Percentiles rank a stretch among this genome's conserved stretches.
These are phyloP conservation scores for Metarhizium brunneum DNA, from an alignment of 2,329 filamentous ascomycete species.

Conservation along the genomic window DNA sequence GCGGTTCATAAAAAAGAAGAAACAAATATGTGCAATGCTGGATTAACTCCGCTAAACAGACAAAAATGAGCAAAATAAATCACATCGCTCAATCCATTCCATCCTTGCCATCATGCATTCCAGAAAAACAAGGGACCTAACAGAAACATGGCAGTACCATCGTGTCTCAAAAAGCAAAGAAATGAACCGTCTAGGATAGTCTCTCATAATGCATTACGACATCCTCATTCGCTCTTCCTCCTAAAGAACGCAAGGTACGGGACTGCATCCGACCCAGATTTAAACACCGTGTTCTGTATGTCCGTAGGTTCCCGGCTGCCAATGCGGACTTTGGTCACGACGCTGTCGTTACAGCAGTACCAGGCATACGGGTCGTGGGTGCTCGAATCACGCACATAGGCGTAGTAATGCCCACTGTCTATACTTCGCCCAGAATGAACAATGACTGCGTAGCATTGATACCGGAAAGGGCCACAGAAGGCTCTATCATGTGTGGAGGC, in stretches of 20 bases:
- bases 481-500: slow-evolving; percentile 24
- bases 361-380: slow-evolving; percentile 34
- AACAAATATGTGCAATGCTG: not conserved
- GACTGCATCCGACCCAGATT: slow-evolving; percentile 25
- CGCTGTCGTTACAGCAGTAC: slow-evolving; percentile 39
- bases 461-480: slow-evolving; percentile 53
- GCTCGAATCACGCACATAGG: slow-evolving; percentile 53
- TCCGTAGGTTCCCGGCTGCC: slow-evolving; percentile 26
- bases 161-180: not conserved
- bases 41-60: not conserved
- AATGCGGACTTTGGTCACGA: slow-evolving; percentile 31
- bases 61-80: not conserved
- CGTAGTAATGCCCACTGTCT: slow-evolving; percentile 71
- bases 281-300: slow-evolving; percentile 28
- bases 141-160: not conserved
- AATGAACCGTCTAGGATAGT: not conserved
- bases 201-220: not conserved
- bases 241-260: slow-evolving; percentile 40
- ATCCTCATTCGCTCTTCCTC: slow-evolving; percentile 19
- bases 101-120: not conserved
- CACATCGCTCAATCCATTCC: not conserved
- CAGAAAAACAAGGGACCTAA: not conserved
- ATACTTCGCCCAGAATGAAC: slow-evolving; percentile 62
- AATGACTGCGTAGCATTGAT: slow-evolving; percentile 81
- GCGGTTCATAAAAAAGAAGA: not conserved